Base-by-base conservation (phyloP, 164 flowering plant species). In the Hamamelis virginiana region DNA sequence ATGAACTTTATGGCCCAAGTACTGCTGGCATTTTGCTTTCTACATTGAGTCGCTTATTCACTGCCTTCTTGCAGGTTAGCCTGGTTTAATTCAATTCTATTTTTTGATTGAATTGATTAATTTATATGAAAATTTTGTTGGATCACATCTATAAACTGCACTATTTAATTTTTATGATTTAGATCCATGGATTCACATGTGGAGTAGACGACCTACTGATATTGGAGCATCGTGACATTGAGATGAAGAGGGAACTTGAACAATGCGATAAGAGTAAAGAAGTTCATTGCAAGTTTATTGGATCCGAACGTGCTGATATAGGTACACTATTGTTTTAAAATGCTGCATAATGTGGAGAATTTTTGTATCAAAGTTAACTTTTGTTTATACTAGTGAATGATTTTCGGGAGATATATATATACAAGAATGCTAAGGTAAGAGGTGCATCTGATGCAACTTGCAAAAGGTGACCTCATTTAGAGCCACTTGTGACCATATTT, bases 161-260 rank as follows among this genome's bases (percentile, higher is more conserved):
- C 22, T 16, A 8, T 27, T 21, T 51, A 8, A 65, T 55, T 43
- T 55, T 65, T 58, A 47, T 74, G 66, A 43, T 74, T 73, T 79
- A 95, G 99, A 77, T 81, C 81, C 93, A 96, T 75, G 99, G 98
- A 15, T 91, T 91, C 80, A 96, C 99, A 0, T 96, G 99, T 86
- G 98, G 99, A 55, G 83, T 96, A 1, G 96, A 93, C 69, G 99
- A 96, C 76, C 96, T 96, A 64, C 76, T 96, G 61, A 74, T 91
- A 58, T 59, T 61, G 62, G 80, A 76, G 10, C 27, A 71, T n/a
- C 69, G 68, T 27, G 97, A 93, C 64, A 21, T 23, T 22, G 65
- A 74, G 72, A 89, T 90, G 81, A 77, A 65, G 73, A 69, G 21
- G 28, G 76, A 69, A 65, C 91, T 92, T 67, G 82, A 86, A 76